Conservation (phyloP, 2,329 filamentous ascomycete genomes). For the Emergomyces pasteurianus region DNA sequence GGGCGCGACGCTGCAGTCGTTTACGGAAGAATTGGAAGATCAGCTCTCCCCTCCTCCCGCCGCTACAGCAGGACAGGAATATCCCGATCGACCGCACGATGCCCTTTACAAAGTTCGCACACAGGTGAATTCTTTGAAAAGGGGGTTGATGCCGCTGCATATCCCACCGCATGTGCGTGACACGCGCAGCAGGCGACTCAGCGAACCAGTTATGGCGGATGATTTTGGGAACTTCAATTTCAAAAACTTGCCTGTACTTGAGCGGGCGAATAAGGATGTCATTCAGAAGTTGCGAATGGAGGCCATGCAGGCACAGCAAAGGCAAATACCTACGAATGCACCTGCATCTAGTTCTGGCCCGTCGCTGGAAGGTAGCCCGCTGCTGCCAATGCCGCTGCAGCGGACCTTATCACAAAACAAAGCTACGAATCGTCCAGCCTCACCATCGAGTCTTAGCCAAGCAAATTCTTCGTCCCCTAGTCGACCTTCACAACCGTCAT, state of each 20-base stretch:
- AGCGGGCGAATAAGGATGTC: constrained; percentile 97
- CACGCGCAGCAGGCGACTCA: constrained; percentile 71
- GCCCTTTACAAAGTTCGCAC: constrained; percentile 79
- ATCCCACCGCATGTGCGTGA: constrained; percentile 96
- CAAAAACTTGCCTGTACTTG: constrained; percentile 91
- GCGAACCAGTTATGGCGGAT: constrained; percentile 76
- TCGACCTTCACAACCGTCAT: constrained; percentile 70
- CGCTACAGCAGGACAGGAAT: constrained; percentile 48
- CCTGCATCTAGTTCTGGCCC: constrained; percentile 48
- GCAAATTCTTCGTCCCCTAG: constrained; percentile 82
- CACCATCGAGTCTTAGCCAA: constrained; percentile 69
- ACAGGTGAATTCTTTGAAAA: constrained; percentile 78
- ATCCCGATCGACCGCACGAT: constrained; percentile 84
- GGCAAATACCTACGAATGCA: constrained; percentile 27
- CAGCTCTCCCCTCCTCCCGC: constrained; percentile 62
- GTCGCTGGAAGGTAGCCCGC: constrained; percentile 71
- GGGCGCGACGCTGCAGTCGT: constrained; percentile 82
- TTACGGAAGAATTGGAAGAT: constrained; percentile 89
- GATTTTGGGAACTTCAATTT: constrained; percentile 96
- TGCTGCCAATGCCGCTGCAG: constrained; percentile 68
- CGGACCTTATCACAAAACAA: constrained; percentile 75
- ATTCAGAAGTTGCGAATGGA: constrained; percentile 92
- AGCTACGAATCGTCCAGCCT: constrained; percentile 64
- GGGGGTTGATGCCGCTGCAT: constrained; percentile 85
- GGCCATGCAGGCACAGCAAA: constrained; percentile 60